These are phyloP conservation scores for Penicillium chermesinum DNA, from an alignment of 495 filamentous ascomycete species.

Conservation along the genomic window DNA sequence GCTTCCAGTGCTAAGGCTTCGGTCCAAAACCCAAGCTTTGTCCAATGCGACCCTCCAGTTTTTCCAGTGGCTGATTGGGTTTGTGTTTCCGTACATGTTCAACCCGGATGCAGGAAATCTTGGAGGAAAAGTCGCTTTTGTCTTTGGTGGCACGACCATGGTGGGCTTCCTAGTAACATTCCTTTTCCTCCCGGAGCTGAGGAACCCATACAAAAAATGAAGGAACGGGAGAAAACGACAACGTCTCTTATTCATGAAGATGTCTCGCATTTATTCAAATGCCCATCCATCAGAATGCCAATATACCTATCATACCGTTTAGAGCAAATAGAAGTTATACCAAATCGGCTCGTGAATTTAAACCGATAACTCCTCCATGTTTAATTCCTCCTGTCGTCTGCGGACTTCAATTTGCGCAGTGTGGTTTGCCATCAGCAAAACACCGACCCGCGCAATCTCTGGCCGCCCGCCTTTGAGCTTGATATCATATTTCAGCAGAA, in stretches of 20 bases:
- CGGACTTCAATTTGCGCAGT: neutral
- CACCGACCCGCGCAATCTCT: neutral
- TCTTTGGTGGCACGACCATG: neutral
- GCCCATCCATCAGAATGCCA: too few species aligned
- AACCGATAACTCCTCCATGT: neutral
- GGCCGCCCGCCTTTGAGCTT: slow-evolving; percentile 6
- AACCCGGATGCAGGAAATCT: neutral
- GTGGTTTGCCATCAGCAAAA: neutral
- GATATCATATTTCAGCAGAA: slow-evolving; percentile 48
- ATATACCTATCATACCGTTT: too few species aligned
- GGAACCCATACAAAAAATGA: neutral
- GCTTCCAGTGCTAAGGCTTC: neutral
- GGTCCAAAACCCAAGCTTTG: neutral
- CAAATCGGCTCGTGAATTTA: too few species aligned
- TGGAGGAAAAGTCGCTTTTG: neutral
- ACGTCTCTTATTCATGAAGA: too few species aligned
- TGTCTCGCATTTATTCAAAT: too few species aligned
- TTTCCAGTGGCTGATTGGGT: neutral
- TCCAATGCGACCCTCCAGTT: neutral
- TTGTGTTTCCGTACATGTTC: neutral
- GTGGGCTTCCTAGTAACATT: neutral
- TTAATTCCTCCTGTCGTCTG: neutral
- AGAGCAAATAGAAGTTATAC: too few species aligned
- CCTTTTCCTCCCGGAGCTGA: neutral
- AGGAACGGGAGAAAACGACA: neutral